Evolutionary conservation across 192 early-diverging fungal species (phyloP).

Genomic region (Thoreauomyces humboldtii): DNA sequence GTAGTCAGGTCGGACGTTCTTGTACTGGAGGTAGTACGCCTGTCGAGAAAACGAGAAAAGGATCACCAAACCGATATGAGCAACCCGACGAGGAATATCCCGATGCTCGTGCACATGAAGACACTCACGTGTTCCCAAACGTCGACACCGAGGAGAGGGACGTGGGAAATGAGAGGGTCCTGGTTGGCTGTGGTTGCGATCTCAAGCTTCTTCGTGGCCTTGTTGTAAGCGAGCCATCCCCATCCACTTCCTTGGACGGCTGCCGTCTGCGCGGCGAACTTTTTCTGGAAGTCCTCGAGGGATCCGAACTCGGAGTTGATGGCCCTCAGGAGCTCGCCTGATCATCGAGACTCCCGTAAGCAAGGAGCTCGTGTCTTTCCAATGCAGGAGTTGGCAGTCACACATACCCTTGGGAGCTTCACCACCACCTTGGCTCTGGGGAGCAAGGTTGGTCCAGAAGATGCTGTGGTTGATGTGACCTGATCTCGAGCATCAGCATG

Average conservation of each 20-base stretch:
- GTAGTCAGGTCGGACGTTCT: slow-evolving; percentile 96
- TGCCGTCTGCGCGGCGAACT: slow-evolving; percentile 77
- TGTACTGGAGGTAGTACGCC: slow-evolving; percentile 97
- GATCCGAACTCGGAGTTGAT: slow-evolving; percentile 83
- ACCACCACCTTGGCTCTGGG: slow-evolving; percentile 76
- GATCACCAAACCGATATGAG: too few relatives aligned
- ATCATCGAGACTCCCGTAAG: too few relatives aligned
- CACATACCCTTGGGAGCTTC: slow-evolving; percentile 60
- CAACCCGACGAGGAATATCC: too few relatives aligned
- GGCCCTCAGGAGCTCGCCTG: slow-evolving; percentile 61
- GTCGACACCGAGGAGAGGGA: slow-evolving; percentile 88
- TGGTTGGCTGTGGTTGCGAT: slow-evolving; percentile 90
- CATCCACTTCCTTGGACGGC: slow-evolving; percentile 91
- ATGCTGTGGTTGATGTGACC: slow-evolving; percentile 62
- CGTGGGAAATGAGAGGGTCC: slow-evolving; percentile 65
- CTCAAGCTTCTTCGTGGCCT: slow-evolving; percentile 70
- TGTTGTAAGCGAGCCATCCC: slow-evolving; percentile 94
- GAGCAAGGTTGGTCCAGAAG: slow-evolving; percentile 93
- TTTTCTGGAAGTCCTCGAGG: slow-evolving; percentile 70
- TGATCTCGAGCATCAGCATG: neutral
- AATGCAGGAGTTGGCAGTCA: too few relatives aligned
- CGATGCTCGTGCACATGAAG: neutral
- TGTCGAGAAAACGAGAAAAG: slow-evolving; percentile 17
- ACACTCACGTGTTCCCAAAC: slow-evolving; percentile 87
- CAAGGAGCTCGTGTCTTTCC: too few relatives aligned